Evolutionary conservation across 306 rosid genomes (phyloP), one percentile per base, ranked within the genome.

Genomic region (Fragaria vesca): DNA sequence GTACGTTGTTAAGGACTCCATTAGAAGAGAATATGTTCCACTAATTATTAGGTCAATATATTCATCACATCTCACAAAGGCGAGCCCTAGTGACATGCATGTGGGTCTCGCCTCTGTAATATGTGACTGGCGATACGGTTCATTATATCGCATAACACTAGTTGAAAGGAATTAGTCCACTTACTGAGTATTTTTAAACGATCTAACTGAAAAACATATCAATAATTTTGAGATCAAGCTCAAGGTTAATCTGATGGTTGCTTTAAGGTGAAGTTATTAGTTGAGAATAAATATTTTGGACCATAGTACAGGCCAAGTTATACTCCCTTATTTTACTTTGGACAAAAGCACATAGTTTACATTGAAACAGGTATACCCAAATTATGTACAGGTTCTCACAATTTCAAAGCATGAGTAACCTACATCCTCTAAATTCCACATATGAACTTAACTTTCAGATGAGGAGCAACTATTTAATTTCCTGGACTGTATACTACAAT

Each of bases 401-500:
- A 26, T 20, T 20, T 54, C 8, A 38, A 54, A 8, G 26, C 61
- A 54, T 18, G 61, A 54, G 11, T 54, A 54, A 7, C 11, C 61
- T 3, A 60, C 42, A 11, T 15, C 12, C 43, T 63, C n/a, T 63
- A 63, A 13, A 8, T 38, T 38, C 47, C 18, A 42, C 30, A 20
- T 0, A 67, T 40, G 47, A 40, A 38, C 71, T 38, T 67, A 67
- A 67, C 48, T 24, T 24, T 67, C 71, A 18, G 28, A 36, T 66
- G 71, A 66, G 15, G 26, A 36, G 46, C 42, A 40, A 11, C 51
- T 38, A 42, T 3, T 36, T 42, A 65, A 65, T 65, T 65, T 73
- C 40, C 55, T 28, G 87, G 87, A 57, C 84, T 85, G 28, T 89
- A 89, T 52, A 95, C 57, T 36, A 95, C 97, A 63, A 95, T 74